Conservation (phyloP, 768 basidiomycete genomes). For the Calocybe cyanea region DNA sequence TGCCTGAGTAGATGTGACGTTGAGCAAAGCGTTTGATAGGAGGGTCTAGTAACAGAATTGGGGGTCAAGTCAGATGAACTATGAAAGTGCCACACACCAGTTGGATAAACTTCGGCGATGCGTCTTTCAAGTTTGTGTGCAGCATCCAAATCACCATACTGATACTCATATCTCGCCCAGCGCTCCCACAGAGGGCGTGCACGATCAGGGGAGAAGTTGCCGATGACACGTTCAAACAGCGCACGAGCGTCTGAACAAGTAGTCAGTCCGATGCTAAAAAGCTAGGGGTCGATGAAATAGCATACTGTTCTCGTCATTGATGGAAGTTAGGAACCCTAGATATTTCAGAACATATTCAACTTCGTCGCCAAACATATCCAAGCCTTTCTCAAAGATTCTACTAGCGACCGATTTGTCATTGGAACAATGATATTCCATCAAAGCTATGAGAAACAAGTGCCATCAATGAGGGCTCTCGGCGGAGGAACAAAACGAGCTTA, state of each 20-base stretch:
- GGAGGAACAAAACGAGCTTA: slow-evolving; percentile 28
- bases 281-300: neutral
- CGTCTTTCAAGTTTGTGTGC: slow-evolving; percentile 87
- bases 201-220: slow-evolving; percentile 70
- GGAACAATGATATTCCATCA: slow-evolving; percentile 94
- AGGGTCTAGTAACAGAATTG: slow-evolving; percentile 52
- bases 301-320: slow-evolving; percentile 94
- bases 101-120: slow-evolving; percentile 83
- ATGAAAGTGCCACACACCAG: slow-evolving; percentile 47
- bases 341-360: slow-evolving; percentile 85
- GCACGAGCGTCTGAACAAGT: slow-evolving; percentile 80
- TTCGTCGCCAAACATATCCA: slow-evolving; percentile 80
- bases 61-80: neutral
- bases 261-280: slow-evolving; percentile 5
- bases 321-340: slow-evolving; percentile 86
- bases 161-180: slow-evolving; percentile 94
- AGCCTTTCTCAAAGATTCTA: slow-evolving; percentile 90
- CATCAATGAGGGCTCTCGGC: neutral
- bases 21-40: slow-evolving; percentile 90
- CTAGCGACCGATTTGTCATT: slow-evolving; percentile 74
- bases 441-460: slow-evolving; percentile 42
- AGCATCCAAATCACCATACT: slow-evolving; percentile 88
- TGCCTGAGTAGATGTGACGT: slow-evolving; percentile 75
- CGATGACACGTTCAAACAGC: slow-evolving; percentile 86
- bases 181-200: slow-evolving; percentile 91